phyloP scores from a whole-genome alignment of 2,329 filamentous ascomycete species.

The Pezicula radicicola region DNA sequence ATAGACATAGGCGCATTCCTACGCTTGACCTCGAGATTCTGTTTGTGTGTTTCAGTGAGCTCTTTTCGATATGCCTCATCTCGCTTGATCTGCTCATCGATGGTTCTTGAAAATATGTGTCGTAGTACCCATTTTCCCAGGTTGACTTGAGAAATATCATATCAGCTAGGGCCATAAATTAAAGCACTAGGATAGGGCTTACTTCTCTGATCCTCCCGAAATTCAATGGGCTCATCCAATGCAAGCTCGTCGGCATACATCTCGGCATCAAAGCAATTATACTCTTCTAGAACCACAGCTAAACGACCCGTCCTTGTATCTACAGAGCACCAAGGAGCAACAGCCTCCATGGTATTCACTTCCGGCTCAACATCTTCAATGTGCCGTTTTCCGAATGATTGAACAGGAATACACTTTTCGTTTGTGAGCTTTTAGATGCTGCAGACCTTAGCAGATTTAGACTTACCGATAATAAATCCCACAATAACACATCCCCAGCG shows the following conservation, averaged over 20 bases:
- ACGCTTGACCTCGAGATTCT: constrained; percentile 52
- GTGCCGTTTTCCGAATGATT: constrained; percentile 91
- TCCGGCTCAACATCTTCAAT: constrained; percentile 87
- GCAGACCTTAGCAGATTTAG: constrained; percentile 11
- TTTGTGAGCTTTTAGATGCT: constrained; percentile 13
- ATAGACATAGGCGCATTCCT: constrained; percentile 60
- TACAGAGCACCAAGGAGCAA: constrained; percentile 94
- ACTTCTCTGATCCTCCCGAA: constrained; percentile 93
- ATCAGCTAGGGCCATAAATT: constrained; percentile 11
- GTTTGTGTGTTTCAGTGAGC: constrained; percentile 61
- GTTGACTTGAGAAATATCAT: constrained; percentile 62
- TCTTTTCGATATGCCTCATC: constrained; percentile 72
- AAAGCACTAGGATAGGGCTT: constrained; percentile 30
- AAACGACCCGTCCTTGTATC: constrained; percentile 90
- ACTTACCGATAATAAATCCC: constrained; percentile 83
- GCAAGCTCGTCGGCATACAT: constrained; percentile 91
- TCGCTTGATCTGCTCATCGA: constrained; percentile 84
- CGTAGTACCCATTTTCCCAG: constrained; percentile 94
- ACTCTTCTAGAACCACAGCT: constrained; percentile 87
- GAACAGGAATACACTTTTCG: constrained; percentile 75
- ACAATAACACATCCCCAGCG: constrained; percentile 88
- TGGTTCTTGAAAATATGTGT: constrained; percentile 84
- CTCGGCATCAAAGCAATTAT: constrained; percentile 96
- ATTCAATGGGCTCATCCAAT: constrained; percentile 71
- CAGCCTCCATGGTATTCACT: constrained; percentile 83